Percentiles rank a stretch among this genome's conserved stretches.
These are phyloP conservation scores for Penicillium chermesinum DNA, from an alignment of 495 filamentous ascomycete genomes.

Conservation along the genomic window DNA sequence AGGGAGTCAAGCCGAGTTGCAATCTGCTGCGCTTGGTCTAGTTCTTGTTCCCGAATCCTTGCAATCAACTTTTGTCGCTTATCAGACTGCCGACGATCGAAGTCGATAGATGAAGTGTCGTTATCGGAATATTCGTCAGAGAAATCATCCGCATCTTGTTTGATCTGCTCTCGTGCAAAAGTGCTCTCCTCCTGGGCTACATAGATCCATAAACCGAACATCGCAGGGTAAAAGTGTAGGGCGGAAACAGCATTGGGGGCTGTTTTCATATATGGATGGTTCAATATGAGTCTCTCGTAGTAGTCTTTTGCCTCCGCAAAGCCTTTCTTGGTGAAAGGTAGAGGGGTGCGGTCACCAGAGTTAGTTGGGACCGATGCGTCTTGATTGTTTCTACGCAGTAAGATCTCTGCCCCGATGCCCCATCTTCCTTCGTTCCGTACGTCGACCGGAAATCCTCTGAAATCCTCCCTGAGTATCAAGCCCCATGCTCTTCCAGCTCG, in stretches of 20 bases:
- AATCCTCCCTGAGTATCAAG: conserved; percentile 54
- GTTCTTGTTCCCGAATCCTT: conserved; percentile 24
- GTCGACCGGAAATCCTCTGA: conserved; percentile 49
- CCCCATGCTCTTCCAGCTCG: conserved; percentile 63
- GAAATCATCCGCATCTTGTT: conserved; percentile 13
- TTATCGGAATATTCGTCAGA: conserved; percentile 27
- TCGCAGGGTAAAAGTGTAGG: conserved; percentile 59
- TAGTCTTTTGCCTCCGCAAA: conserved; percentile 56
- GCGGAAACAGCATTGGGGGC: conserved; percentile 41
- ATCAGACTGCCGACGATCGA: conserved; percentile 6
- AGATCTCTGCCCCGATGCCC: conserved; percentile 66
- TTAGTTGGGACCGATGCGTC: conserved; percentile 5
- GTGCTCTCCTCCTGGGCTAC: conserved; percentile 49
- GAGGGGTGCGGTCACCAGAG: neutral
- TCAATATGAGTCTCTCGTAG: conserved; percentile 62
- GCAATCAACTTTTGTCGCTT: conserved; percentile 21
- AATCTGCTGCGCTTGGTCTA: conserved; percentile 51
- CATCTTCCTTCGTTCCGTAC: conserved; percentile 52
- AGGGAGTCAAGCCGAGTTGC: conserved; percentile 58
- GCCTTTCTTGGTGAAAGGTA: conserved; percentile 44
- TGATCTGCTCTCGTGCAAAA: conserved; percentile 22
- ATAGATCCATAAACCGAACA: conserved; percentile 64
- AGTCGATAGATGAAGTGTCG: conserved; percentile 18
- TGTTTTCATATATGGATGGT: conserved; percentile 55
- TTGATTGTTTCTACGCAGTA: conserved; percentile 45